phyloP scores from a whole-genome alignment of 495 filamentous ascomycete species.

The Penicillium nucicola region DNA sequence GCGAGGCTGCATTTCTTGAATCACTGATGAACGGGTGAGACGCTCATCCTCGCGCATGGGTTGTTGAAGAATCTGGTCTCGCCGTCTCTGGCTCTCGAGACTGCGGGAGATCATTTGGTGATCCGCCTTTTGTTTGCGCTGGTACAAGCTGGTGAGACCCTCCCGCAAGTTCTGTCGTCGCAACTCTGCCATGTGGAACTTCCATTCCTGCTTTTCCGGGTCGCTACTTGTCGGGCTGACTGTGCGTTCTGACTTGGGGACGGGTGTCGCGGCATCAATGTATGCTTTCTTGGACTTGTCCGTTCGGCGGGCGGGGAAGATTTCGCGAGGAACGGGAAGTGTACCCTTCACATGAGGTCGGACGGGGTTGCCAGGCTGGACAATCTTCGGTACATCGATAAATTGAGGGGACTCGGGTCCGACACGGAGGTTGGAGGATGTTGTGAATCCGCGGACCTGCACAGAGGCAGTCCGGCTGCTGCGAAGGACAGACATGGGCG shows the following conservation, averaged over 20 bases:
- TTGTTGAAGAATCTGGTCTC: constrained; percentile 44
- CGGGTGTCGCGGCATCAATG: constrained; percentile 42
- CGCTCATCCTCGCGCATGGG: constrained; percentile 59
- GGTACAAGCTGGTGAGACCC: constrained; percentile 55
- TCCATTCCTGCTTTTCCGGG: constrained; percentile 58
- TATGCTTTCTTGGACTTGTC: constrained; percentile 55
- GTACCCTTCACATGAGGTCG: constrained; percentile 62
- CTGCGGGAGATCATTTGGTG: constrained; percentile 31
- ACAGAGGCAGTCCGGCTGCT: constrained; percentile 38
- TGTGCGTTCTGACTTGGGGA: constrained; percentile 27
- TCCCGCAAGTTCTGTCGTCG: constrained; percentile 63
- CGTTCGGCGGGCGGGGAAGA: constrained; percentile 51
- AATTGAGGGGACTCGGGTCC: constrained; percentile 70
- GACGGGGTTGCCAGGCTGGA: constrained; percentile 44
- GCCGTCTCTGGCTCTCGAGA: constrained; percentile 33
- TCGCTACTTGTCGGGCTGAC: constrained; percentile 32
- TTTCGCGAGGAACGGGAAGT: constrained; percentile 64
- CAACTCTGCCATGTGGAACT: constrained; percentile 54
- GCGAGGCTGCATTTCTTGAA: constrained; percentile 37
- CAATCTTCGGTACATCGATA: constrained; percentile 60
- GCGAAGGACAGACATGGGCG: constrained; percentile 40
- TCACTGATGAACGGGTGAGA: constrained; percentile 53
- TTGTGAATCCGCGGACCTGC: constrained; percentile 46
- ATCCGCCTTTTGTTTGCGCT: constrained; percentile 51
- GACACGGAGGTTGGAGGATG: constrained; percentile 36